A percentile compares a stretch with the other conserved stretches of the same genome.
phyloP scores from a whole-genome alignment of 257 asterid genomes.

The Sherardia arvensis region DNA sequence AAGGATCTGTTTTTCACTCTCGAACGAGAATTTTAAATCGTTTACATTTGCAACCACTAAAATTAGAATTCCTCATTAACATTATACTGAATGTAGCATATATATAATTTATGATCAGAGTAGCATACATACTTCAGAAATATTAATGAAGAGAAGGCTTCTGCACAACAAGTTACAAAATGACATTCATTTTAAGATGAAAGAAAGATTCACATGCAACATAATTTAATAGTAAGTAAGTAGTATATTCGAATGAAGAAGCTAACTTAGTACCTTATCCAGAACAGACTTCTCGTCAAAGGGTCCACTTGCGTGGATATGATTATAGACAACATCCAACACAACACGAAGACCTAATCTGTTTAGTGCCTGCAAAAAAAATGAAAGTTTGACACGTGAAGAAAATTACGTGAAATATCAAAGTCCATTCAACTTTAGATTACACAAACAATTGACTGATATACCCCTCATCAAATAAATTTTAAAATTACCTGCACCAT shows the following conservation, averaged over 20 bases:
- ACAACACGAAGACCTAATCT: constrained; percentile 74
- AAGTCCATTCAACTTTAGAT: neutral
- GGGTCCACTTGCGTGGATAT: constrained; percentile 84
- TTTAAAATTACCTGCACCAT: constrained; percentile 72
- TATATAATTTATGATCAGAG: neutral
- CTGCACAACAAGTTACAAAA: neutral
- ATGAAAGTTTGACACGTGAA: neutral
- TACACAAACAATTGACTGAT: neutral
- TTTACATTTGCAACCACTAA: neutral
- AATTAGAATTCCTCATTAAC: too few relatives aligned
- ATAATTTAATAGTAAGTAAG: neutral
- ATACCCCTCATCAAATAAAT: constrained; percentile 8
- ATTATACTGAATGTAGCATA: too few relatives aligned
- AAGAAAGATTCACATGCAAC: neutral
- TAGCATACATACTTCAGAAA: neutral
- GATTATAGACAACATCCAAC: constrained; percentile 91
- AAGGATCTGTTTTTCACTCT: neutral
- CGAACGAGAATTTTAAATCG: neutral
- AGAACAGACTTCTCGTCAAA: constrained; percentile 53
- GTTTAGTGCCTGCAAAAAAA: constrained; percentile 64
- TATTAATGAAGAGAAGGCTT: neutral
- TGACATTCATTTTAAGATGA: constrained; percentile 1
- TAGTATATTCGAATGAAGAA: neutral
- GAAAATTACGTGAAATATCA: constrained; percentile 3
- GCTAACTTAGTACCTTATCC: constrained; percentile 60